A percentile compares a stretch with the other conserved stretches of the same genome.
These are phyloP conservation scores for Rosa hybrid DNA, from an alignment of 331 rosid species.

Conservation along the genomic window DNA sequence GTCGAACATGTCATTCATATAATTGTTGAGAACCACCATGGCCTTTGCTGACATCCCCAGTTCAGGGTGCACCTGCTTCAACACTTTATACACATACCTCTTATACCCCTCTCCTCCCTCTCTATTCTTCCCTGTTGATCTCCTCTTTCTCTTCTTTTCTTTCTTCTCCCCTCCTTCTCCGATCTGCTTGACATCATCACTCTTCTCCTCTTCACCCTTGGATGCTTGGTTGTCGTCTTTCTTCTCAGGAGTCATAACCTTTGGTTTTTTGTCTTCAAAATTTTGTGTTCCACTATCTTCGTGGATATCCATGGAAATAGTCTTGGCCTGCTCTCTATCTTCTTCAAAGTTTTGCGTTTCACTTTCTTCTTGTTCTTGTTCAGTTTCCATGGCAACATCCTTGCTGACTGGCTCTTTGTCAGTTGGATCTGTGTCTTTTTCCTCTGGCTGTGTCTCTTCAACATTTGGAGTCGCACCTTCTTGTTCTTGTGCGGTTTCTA, in stretches of 20 bases:
- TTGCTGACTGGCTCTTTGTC: background rate
- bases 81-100: conserved; percentile 55
- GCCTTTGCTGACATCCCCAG: conserved; percentile 54
- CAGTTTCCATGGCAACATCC: background rate
- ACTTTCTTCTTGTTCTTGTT: background rate
- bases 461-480: background rate
- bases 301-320: background rate
- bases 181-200: background rate
- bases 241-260: background rate
- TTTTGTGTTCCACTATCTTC: background rate
- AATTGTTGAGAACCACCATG: conserved; percentile 57
- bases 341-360: background rate
- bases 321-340: background rate
- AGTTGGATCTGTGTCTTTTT: background rate
- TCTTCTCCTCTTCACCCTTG: background rate
- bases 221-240: background rate
- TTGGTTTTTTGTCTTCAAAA: background rate
- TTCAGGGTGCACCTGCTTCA: conserved; percentile 79
- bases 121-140: background rate
- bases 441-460: background rate
- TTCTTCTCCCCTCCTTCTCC: conserved; percentile 9
- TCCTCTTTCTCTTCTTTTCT: conserved; percentile 20
- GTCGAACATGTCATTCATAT: conserved; percentile 81
- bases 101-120: conserved; percentile 48
- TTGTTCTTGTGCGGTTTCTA: background rate